phyloP scores from a whole-genome alignment of 257 asterid genomes.

The Petunia secreta region DNA sequence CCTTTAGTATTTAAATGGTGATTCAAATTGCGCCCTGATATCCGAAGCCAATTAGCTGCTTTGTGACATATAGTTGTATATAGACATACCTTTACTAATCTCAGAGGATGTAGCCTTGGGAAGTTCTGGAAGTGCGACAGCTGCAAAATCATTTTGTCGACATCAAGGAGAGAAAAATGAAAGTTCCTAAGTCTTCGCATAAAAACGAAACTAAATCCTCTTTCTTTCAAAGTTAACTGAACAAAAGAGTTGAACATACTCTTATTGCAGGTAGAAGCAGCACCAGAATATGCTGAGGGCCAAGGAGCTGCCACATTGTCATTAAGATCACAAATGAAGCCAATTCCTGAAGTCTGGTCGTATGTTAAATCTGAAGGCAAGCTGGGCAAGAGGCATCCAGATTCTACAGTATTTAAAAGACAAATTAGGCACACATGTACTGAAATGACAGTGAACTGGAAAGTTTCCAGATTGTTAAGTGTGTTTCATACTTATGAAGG shows the following conservation, averaged over 20 bases:
- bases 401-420: constrained; percentile 23
- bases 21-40: too few species aligned
- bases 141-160: constrained; percentile 16
- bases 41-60: too few species aligned
- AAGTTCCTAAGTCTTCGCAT: not conserved
- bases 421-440: not conserved
- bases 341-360: constrained; percentile 37
- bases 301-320: constrained; percentile 40
- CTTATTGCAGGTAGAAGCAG: constrained; percentile 35
- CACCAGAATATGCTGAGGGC: constrained; percentile 22
- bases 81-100: constrained; percentile 22
- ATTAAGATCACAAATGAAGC: constrained; percentile 40
- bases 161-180: not conserved
- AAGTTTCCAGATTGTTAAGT: not conserved
- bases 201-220: not conserved
- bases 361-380: constrained; percentile 34
- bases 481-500: not conserved
- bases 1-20: too few species aligned
- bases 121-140: constrained; percentile 27
- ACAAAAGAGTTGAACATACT: constrained; percentile 19
- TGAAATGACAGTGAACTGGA: not conserved
- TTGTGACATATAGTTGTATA: too few species aligned
- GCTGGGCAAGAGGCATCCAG: constrained; percentile 42
- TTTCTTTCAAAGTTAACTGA: not conserved
- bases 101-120: constrained; percentile 38